Evolutionary conservation across 1,139 yeast genomes (phyloP).

Genomic region (Hansenula anomala): DNA sequence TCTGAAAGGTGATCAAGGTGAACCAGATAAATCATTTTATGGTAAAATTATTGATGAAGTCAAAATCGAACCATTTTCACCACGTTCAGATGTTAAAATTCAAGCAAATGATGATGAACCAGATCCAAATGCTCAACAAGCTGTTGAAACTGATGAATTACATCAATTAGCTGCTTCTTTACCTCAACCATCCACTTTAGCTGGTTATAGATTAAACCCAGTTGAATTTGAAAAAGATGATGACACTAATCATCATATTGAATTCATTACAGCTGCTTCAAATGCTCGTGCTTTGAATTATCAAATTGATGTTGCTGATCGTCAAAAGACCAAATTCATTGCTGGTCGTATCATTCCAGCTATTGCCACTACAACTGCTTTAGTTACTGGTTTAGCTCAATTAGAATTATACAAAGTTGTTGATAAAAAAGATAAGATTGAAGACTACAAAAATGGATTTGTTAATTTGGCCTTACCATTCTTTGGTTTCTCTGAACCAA

Average conservation of each 20-base stretch:
- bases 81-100: constrained; percentile 72
- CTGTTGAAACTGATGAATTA: constrained; percentile 50
- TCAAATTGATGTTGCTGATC: constrained; percentile 74
- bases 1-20: constrained; percentile 57
- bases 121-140: constrained; percentile 64
- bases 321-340: constrained; percentile 71
- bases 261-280: constrained; percentile 94
- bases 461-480: constrained; percentile 93
- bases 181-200: constrained; percentile 86
- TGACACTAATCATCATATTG: constrained; percentile 93
- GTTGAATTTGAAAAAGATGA: constrained; percentile 98
- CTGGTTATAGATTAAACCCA: constrained; percentile 80
- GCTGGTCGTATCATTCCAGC: constrained; percentile 98
- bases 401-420: constrained; percentile 89
- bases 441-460: constrained; percentile 91
- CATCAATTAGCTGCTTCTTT: constrained; percentile 64
- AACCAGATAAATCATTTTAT: constrained; percentile 38
- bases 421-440: constrained; percentile 66
- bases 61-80: constrained; percentile 62
- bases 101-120: constrained; percentile 89
- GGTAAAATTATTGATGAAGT: constrained; percentile 44
- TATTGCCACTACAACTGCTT: constrained; percentile 96
- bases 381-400: constrained; percentile 92
- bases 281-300: constrained; percentile 94
- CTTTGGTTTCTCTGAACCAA: constrained; percentile 95